Conservation (phyloP, 768 basidiomycete genomes). For the Rhodotorula kratochvilovae region DNA sequence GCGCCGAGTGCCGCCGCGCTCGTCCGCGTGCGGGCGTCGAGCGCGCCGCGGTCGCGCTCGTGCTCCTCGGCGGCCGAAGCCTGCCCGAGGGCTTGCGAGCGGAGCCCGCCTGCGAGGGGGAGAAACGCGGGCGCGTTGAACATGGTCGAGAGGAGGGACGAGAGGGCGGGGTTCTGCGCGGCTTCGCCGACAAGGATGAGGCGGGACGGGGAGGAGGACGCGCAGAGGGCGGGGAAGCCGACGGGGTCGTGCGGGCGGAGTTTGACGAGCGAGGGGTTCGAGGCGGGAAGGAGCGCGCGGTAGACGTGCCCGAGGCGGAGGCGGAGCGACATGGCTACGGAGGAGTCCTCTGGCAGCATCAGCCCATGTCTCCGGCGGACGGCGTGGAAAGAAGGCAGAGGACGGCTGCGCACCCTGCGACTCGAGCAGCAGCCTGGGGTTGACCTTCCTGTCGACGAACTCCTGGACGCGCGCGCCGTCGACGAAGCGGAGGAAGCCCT, state of each 20-base stretch:
- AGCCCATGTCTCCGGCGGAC: too few species aligned
- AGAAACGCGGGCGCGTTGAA: conserved; percentile 13
- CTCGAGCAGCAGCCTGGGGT: conserved; percentile 32
- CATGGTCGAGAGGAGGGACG: conserved; percentile 17
- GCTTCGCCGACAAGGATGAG: conserved; percentile 24
- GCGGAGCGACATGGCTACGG: conserved; percentile 26
- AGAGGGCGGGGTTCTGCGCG: conserved; percentile 18
- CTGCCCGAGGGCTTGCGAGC: background rate
- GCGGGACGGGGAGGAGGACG: conserved; percentile 3
- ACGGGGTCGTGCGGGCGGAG: background rate
- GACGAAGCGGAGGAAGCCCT: conserved; percentile 30
- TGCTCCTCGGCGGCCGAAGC: too few species aligned
- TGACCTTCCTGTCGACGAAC: conserved; percentile 30
- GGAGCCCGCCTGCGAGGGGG: background rate
- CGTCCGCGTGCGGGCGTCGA: background rate
- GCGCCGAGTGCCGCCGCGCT: conserved; percentile 14
- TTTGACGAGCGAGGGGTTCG: background rate
- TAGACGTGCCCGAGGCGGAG: conserved; percentile 21
- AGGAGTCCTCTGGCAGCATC: too few species aligned
- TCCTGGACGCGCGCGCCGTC: conserved; percentile 20
- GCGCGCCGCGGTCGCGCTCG: background rate
- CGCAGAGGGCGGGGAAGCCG: conserved; percentile 8
- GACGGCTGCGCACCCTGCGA: conserved; percentile 12
- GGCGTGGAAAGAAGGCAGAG: background rate
- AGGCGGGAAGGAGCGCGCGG: conserved; percentile 3